These are phyloP conservation scores for Coemansia biformis DNA, from an alignment of 192 early-diverging fungal species.

Conservation along the genomic window DNA sequence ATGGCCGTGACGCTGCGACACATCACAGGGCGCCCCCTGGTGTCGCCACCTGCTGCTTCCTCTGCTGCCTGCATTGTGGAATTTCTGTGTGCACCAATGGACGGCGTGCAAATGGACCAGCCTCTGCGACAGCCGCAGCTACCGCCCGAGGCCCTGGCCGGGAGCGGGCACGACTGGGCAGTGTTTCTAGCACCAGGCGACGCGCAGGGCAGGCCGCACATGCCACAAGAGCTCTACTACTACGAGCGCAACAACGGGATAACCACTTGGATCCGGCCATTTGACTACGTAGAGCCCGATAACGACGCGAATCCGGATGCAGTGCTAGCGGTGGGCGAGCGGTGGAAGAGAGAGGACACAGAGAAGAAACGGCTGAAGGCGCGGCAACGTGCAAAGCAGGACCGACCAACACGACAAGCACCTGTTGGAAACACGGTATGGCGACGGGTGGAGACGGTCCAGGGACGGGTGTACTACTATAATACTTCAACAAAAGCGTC, in stretches of 20 bases:
- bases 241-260: constrained; percentile 37
- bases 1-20: too few relatives aligned
- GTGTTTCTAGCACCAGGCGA: constrained; percentile 26
- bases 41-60: too few relatives aligned
- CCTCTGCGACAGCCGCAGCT: constrained; percentile 4
- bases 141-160: constrained; percentile 3
- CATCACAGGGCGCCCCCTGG: too few relatives aligned
- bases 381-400: constrained; percentile 11
- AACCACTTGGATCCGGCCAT: constrained; percentile 45
- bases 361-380: constrained; percentile 5
- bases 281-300: constrained; percentile 23
- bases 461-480: constrained; percentile 31
- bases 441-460: constrained; percentile 28
- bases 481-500: constrained; percentile 15
- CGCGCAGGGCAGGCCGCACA: constrained; percentile 1
- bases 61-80: too few relatives aligned
- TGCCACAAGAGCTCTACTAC: constrained; percentile 34
- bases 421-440: not conserved
- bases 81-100: too few relatives aligned
- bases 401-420: constrained; percentile 10
- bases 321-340: constrained; percentile 8
- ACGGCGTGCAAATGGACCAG: not conserved
- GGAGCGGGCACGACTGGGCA: constrained; percentile 34
- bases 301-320: not conserved
- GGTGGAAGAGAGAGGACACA: constrained; percentile 12